Base-by-base conservation (phyloP, 1,284 basidiomycete species). In the Schizophyllum amplum region DNA sequence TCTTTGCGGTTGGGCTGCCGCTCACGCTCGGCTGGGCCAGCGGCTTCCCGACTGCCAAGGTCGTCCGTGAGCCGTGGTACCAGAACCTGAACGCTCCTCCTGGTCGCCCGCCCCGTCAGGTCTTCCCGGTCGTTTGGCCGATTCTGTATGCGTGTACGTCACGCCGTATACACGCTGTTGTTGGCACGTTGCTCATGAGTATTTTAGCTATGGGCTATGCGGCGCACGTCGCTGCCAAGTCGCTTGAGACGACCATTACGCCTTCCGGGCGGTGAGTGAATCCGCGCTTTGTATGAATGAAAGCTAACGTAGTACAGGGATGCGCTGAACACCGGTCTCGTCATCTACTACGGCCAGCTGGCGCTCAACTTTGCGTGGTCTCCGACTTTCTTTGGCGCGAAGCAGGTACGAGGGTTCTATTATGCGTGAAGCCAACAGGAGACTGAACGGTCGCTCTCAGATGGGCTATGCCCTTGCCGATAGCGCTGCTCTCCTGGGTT, bases 291-390 rank as follows among this genome's bases (percentile, higher is more conserved):
- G 23, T 51, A 26, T 46, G 27, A 47, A 23, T 22, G 15, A 9
- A 48, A 47, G 55, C 13, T 53, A 4, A 21, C 51, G 2, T 47
- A 55, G 13, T 63, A 60, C 57, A 82, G 81, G 54, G 68, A 73
- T 24, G 69, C 75, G 57, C 76, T 85, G 47, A 71, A 74, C 47
- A 66, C 74, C 47, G 84, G 82, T 1, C 69, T 91, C 47, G 73
- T 74, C 27, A 71, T 91, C 49, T 90, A 92, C 73, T 92, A 86
- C 70, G 74, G 73, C 4, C 87, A 90, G 67, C 74, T 91, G 46
- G 83, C 72, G 0, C 69, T 90, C 50, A 91, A 90, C 72, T 71
- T 82, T 55, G 61, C 79, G 24, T 92, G 88, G 88, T 81, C 81
- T 21, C 86, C 88, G 4, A 68, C 90, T 46, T 90, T 89, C 76